phyloP scores from a whole-genome alignment of 2,329 filamentous ascomycete genomes.

The Aureobasidium namibiae region DNA sequence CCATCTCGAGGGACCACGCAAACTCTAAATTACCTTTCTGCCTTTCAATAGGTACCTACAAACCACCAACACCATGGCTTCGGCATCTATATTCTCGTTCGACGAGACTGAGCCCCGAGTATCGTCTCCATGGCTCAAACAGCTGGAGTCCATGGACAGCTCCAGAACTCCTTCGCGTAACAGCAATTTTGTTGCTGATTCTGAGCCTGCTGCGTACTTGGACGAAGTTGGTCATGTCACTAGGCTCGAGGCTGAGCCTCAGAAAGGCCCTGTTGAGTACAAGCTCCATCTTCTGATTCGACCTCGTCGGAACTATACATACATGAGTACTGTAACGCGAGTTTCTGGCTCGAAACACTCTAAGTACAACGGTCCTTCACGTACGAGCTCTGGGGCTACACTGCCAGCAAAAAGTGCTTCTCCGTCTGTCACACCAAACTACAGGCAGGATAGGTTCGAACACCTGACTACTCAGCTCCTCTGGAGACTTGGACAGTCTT shows the following conservation, averaged over 20 bases:
- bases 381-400: conserved; percentile 26
- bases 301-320: conserved; percentile 63
- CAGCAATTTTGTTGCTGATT: not conserved
- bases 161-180: not conserved
- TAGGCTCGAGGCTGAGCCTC: conserved; percentile 79
- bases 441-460: conserved; percentile 74
- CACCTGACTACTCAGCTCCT: conserved; percentile 90
- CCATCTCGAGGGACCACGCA: not conserved
- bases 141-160: conserved; percentile 11
- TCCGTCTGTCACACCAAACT: conserved; percentile 51
- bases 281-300: conserved; percentile 85
- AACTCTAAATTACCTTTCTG: not conserved
- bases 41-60: no score
- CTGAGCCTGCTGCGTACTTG: not conserved
- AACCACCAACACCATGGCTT: not conserved
- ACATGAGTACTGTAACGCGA: conserved; percentile 56
- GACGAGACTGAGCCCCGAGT: conserved; percentile 73
- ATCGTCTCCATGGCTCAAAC: conserved; percentile 72
- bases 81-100: conserved; percentile 96
- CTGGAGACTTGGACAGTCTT: conserved; percentile 92
- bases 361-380: conserved; percentile 17
- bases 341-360: conserved; percentile 41
- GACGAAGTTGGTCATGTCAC: conserved; percentile 44
- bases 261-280: conserved; percentile 92
- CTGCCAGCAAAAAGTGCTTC: conserved; percentile 28